Base-by-base conservation (phyloP, 1,284 basidiomycete genomes). In the Cryptococcus floricola region DNA sequence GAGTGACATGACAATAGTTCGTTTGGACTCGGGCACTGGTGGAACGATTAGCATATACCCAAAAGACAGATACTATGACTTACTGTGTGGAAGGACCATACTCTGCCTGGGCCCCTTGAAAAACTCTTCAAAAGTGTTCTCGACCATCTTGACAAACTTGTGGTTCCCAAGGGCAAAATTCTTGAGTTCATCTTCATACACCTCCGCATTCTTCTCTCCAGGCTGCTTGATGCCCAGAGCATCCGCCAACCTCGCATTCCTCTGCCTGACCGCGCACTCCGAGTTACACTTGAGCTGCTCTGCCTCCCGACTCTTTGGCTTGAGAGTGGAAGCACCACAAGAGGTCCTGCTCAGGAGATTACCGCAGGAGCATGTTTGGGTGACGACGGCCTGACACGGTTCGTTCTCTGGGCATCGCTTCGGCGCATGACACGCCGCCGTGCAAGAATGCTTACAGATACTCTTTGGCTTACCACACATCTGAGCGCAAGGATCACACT, bases 201-300 rank as follows among this genome's bases (percentile, higher is more conserved):
- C 81, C n/a, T 71, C 68, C 54, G 66, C 79, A 1, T 54, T 53
- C 51, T 67, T 56, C 73, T 78, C 60, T 60, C 74, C 62, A 5
- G 65, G 50, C 31, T 34, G 31, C 60, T 73, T 75, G 67, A 96
- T 92, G 0, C 91, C 91, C 6, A 97, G 77, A 0, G 92, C 93
- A 45, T 92, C 89, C 1, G 93, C 92, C 8, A 97, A 77, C 34
- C 85, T 79, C 0, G 87, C 88, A 65, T 94, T 95, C 9, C 93
- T 83, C 72, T 92, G 89, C 47, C 87, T 88, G 34, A 90, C 80
- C 23, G 79, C 79, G 66, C 92, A 95, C 55, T 93, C 89, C 50
- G 83, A 85, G 38, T 84, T 85, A 66, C 91, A 96, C 61, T 87
- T 87, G 16, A 87, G 80, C 38, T 76, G 71, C 41, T 78, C 78